Conservation (phyloP, 2,329 filamentous ascomycete species). For the Fusarium papillatum region DNA sequence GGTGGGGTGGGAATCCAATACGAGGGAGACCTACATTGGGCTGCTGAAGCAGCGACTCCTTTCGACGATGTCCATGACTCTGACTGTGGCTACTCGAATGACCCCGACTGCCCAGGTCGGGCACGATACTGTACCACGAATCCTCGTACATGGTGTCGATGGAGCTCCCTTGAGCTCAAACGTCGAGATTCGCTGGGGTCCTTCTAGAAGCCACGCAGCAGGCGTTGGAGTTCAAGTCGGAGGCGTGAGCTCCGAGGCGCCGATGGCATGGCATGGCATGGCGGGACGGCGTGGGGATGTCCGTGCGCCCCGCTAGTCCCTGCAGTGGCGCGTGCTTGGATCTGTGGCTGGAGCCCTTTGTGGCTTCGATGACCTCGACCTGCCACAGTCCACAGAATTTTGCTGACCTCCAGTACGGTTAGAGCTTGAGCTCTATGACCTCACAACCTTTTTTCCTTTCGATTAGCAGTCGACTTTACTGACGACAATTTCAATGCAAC, state of each 20-base stretch:
- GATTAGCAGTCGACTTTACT: constrained; percentile 22
- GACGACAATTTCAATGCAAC: constrained; percentile 11
- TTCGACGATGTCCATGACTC: constrained; percentile 71
- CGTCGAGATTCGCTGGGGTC: constrained; percentile 26
- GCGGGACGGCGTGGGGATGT: constrained; percentile 31
- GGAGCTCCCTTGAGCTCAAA: constrained; percentile 33
- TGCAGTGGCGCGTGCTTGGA: constrained; percentile 30
- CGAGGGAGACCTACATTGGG: constrained; percentile 62
- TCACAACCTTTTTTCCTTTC: constrained; percentile 37
- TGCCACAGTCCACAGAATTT: constrained; percentile 44
- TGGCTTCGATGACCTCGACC: constrained; percentile 17
- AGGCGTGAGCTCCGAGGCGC: constrained; percentile 46
- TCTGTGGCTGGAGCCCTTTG: constrained; percentile 23
- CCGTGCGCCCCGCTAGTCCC: constrained; percentile 26
- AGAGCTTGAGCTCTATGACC: constrained; percentile 43
- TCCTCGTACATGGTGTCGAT: constrained; percentile 79
- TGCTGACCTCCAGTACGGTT: constrained; percentile 39
- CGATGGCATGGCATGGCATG: constrained; percentile 34
- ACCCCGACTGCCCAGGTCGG: constrained; percentile 68
- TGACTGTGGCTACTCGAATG: constrained; percentile 57
- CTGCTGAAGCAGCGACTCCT: constrained; percentile 78
- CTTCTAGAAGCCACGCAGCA: constrained; percentile 47
- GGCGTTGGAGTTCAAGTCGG: constrained; percentile 44
- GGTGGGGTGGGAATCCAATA: constrained; percentile 23
- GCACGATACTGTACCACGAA: constrained; percentile 85